Evolutionary conservation across 1,284 basidiomycete species (phyloP).

Genomic region (Rhodofomes roseus): DNA sequence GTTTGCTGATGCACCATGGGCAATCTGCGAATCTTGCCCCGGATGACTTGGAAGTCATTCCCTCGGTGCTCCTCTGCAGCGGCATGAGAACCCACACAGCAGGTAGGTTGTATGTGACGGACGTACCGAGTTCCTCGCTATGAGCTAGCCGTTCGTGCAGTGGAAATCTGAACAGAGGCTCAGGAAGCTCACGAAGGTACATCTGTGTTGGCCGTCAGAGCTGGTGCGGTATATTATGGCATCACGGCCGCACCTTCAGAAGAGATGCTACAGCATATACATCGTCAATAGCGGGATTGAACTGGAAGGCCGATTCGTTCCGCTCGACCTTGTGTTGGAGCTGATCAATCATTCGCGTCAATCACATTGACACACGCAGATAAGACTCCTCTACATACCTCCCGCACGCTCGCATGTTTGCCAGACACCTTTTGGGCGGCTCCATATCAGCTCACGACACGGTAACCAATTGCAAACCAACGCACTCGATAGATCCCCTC

Average conservation of each 20-base stretch:
- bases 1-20: constrained; percentile 89
- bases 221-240: neutral
- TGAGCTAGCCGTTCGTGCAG: constrained; percentile 84
- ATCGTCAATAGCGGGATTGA: constrained; percentile 77
- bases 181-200: constrained; percentile 89
- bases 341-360: constrained; percentile 32
- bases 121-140: constrained; percentile 68
- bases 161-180: constrained; percentile 87
- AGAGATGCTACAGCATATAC: constrained; percentile 88
- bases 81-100: constrained; percentile 4
- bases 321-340: constrained; percentile 88
- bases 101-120: neutral
- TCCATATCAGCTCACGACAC: neutral
- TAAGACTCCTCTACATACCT: constrained; percentile 40
- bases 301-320: constrained; percentile 83
- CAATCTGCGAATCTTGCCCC: constrained; percentile 80
- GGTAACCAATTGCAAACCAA: neutral
- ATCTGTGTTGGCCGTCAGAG: constrained; percentile 38
- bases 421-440: constrained; percentile 62
- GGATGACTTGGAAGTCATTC: constrained; percentile 70
- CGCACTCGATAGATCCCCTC: constrained; percentile 86
- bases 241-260: constrained; percentile 64
- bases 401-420: constrained; percentile 80
- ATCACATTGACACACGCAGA: neutral
- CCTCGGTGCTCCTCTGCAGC: constrained; percentile 61